phyloP scores from a whole-genome alignment of 371 early-diverging fungal species.

The Smittium mucronatum region DNA sequence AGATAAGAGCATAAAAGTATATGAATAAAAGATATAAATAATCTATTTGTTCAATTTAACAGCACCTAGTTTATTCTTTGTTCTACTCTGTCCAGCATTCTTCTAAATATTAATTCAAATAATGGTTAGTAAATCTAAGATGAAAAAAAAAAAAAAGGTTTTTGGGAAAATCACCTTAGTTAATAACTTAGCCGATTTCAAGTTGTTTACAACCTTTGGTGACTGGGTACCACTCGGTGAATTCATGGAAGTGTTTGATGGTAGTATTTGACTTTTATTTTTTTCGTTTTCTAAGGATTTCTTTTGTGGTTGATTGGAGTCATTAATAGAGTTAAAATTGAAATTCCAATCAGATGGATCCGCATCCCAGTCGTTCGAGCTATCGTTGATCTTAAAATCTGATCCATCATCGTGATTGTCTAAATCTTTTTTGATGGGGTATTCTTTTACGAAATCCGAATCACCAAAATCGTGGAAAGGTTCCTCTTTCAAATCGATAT shows the following conservation, averaged over 20 bases:
- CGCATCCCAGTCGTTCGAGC: background rate
- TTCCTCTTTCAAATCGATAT: too few species aligned
- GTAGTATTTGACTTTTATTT: too few species aligned
- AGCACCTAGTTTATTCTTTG: conserved; percentile 3
- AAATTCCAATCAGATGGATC: background rate
- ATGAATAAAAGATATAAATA: background rate
- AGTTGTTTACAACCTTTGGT: background rate
- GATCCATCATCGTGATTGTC: too few species aligned
- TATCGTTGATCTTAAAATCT: background rate
- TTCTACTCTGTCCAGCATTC: background rate
- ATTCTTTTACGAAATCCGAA: too few species aligned
- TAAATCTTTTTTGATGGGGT: too few species aligned
- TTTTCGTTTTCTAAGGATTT: too few species aligned
- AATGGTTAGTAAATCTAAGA: background rate
- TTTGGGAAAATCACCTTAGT: background rate
- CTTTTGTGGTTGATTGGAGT: too few species aligned
- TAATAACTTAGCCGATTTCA: background rate
- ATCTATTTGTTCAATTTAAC: conserved; percentile 5
- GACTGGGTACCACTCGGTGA: background rate
- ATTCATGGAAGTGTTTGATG: background rate
- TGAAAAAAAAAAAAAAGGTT: background rate
- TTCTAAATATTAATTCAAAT: background rate
- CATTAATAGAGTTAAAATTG: background rate
- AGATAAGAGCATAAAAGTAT: background rate
- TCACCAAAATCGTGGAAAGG: too few species aligned